A percentile compares a stretch with the other conserved stretches of the same genome.
These are phyloP conservation scores for Russula earlei DNA, from an alignment of 768 basidiomycete species.

Conservation along the genomic window DNA sequence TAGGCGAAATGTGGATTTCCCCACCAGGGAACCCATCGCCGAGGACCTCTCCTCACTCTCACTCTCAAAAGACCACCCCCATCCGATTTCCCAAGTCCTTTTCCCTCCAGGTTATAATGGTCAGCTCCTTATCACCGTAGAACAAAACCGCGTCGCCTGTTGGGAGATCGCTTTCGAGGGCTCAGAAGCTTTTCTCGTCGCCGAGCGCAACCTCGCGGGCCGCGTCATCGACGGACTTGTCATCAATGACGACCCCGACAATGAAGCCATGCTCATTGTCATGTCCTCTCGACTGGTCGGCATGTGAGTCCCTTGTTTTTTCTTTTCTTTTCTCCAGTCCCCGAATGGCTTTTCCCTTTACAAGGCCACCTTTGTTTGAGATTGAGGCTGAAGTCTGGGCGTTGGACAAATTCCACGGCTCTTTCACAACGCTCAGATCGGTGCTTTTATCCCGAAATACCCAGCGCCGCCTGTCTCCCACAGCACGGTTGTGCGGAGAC, in stretches of 20 bases:
- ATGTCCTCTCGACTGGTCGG: constrained; percentile 3
- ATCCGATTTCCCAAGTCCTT: constrained; percentile 23
- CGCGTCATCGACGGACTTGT: constrained; percentile 23
- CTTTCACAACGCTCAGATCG: constrained; percentile 17
- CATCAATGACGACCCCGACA: constrained; percentile 25
- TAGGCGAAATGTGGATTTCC: constrained; percentile 22
- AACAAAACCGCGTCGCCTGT: constrained; percentile 24
- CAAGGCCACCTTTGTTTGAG: constrained; percentile 1
- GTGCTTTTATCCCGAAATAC: not conserved
- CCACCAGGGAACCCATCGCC: constrained; percentile 7
- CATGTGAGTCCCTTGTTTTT: too few species aligned
- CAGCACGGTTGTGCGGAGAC: constrained; percentile 16
- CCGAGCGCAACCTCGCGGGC: constrained; percentile 22
- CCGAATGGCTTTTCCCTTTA: not conserved
- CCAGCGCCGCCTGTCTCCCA: constrained; percentile 6
- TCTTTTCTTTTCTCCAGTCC: not conserved
- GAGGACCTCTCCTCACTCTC: constrained; percentile 10
- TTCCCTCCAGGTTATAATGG: constrained; percentile 27
- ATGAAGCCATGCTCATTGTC: constrained; percentile 22
- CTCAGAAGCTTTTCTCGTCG: constrained; percentile 26
- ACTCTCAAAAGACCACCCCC: constrained; percentile 11
- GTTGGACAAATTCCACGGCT: constrained; percentile 28
- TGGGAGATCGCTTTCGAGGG: constrained; percentile 31
- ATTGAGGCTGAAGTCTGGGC: constrained; percentile 21
- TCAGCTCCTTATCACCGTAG: constrained; percentile 26